Evolutionary conservation across 805 yeast genomes (phyloP), one percentile per base, ranked within the genome.

Genomic region (Vanderwaltozyma verrucispora): DNA sequence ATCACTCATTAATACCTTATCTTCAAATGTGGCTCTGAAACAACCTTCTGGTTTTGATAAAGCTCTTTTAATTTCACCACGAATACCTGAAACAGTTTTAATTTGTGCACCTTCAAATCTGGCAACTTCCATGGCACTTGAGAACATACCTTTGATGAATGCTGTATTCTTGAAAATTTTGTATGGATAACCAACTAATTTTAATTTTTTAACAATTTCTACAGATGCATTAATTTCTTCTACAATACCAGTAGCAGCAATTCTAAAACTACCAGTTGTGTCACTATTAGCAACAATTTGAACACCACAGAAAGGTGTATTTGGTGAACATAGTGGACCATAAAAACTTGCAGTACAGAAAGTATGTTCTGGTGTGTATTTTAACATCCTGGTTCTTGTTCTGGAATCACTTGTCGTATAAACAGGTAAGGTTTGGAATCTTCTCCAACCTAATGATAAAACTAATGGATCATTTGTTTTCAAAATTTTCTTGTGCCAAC

Each of bases 281-380:
- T 80, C 80, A 49, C 75, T 72, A 48, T 80, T 78, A 34, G 94
- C 86, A 19, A 92, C 92, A 38, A 81, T 71, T 54, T 88, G 94
- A 44, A 89, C 84, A 33, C 95, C 97, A 62, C 95, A 89, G 60
- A 92, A 94, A 1, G 97, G 94, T 0, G 98, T 89, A 56, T 89
- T 89, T 29, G 98, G 98, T 2, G 96, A 86, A 36, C 89, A 96
- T 38, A 92, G 69, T 11, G 99, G 99, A 1, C 98, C 98, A 55
- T 87, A 92, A 61, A 92, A 87, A 24, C 95, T 81, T 1, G 95
- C 96, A 56, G 80, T 78, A 69, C 98, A 92, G 59, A 82, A 89
- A 18, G 96, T 85, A 61, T 92, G 99, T 56, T 92, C 99, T 7
- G 98, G 98, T 0, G 98, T 92, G 59, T 92, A 92, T 58, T 92